Evolutionary conservation across 495 filamentous ascomycete species (phyloP).

Genomic region (Xylaria intraflava): DNA sequence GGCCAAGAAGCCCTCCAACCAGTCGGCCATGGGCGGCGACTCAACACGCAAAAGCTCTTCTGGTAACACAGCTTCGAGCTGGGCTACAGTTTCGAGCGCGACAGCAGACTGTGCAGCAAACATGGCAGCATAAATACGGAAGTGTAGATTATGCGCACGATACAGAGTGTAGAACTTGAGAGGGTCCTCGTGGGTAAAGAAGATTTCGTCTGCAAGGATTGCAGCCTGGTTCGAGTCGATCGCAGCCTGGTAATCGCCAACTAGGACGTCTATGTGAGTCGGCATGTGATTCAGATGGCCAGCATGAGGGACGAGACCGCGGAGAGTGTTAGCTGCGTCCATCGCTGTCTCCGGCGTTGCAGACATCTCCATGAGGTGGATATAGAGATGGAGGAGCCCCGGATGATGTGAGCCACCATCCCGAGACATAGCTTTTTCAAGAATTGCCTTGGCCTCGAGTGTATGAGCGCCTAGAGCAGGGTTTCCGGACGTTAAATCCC

Average conservation of each 20-base stretch:
- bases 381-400: constrained; percentile 62
- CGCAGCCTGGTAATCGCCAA: constrained; percentile 58
- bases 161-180: constrained; percentile 65
- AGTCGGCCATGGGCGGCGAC: constrained; percentile 66
- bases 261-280: constrained; percentile 59
- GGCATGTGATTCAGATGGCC: constrained; percentile 74
- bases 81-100: constrained; percentile 47
- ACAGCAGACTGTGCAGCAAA: constrained; percentile 53
- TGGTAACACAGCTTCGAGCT: constrained; percentile 49
- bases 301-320: constrained; percentile 56
- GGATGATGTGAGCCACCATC: constrained; percentile 46
- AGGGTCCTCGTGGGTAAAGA: constrained; percentile 42
- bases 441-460: constrained; percentile 47
- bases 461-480: constrained; percentile 49
- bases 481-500: constrained; percentile 53
- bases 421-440: constrained; percentile 46
- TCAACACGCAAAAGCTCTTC: constrained; percentile 53
- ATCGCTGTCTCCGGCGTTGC: constrained; percentile 52
- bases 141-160: constrained; percentile 59
- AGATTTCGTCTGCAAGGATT: constrained; percentile 56
- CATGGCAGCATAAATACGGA: constrained; percentile 66
- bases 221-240: constrained; percentile 57
- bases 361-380: constrained; percentile 73
- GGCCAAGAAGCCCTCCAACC: constrained; percentile 58
- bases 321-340: constrained; percentile 50